These are phyloP conservation scores for Boletus speciosus DNA, from an alignment of 768 basidiomycete species.

Conservation along the genomic window DNA sequence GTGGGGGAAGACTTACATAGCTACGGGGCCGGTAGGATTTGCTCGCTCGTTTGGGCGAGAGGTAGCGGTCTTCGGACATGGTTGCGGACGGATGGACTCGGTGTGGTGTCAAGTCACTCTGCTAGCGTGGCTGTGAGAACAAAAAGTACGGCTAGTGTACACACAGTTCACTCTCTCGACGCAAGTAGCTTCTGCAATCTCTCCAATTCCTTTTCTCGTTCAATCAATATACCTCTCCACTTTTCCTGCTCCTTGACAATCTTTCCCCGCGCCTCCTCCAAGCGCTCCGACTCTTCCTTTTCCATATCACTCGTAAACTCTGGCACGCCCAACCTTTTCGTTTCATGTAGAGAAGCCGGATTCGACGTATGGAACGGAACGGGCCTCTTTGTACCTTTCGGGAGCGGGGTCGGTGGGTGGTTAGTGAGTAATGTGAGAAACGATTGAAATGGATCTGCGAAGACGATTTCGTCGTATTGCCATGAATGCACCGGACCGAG, in stretches of 20 bases:
- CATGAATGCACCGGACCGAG: constrained; percentile 86
- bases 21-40: constrained; percentile 39
- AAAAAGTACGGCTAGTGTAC: too few relatives aligned
- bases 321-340: constrained; percentile 60
- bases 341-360: constrained; percentile 57
- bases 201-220: constrained; percentile 80
- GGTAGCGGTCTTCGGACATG: constrained; percentile 35
- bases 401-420: constrained; percentile 82
- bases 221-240: constrained; percentile 62
- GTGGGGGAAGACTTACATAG: constrained; percentile 26
- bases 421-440: constrained; percentile 78
- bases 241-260: constrained; percentile 75
- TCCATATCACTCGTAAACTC: constrained; percentile 89
- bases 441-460: constrained; percentile 85
- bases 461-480: constrained; percentile 99
- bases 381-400: constrained; percentile 53
- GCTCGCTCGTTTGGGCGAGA: constrained; percentile 31
- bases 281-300: constrained; percentile 73
- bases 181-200: constrained; percentile 51
- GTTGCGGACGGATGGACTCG: background rate
- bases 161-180: constrained; percentile 12
- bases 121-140: constrained; percentile 12
- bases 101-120: background rate
- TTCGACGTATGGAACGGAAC: constrained; percentile 73
- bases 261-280: constrained; percentile 72